Evolutionary conservation across 495 filamentous ascomycete genomes (phyloP).

Genomic region (Bathelium albidoporum): DNA sequence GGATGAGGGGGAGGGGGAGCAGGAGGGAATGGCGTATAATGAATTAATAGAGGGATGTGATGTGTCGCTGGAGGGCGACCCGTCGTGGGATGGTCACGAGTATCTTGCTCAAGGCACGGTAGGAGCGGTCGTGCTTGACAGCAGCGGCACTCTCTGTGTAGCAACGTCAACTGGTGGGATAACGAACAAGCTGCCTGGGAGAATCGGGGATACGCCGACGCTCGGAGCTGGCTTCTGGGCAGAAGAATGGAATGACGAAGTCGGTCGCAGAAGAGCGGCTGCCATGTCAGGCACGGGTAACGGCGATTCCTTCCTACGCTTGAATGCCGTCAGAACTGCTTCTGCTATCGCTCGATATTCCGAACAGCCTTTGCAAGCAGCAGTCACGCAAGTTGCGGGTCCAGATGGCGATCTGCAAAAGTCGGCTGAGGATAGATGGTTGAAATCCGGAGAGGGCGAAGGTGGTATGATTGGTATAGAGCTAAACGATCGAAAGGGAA

Average conservation of each 20-base stretch:
- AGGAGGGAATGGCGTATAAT: constrained; percentile 9
- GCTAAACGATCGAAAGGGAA: constrained; percentile 38
- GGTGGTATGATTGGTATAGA: constrained; percentile 88
- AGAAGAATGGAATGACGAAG: constrained; percentile 56
- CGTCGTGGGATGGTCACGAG: constrained; percentile 39
- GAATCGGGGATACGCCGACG: constrained; percentile 81
- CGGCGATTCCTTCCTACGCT: constrained; percentile 76
- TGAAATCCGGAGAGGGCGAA: constrained; percentile 64
- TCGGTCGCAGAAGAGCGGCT: constrained; percentile 28
- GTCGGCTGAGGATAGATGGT: constrained; percentile 69
- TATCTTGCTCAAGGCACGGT: constrained; percentile 77
- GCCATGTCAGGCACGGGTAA: constrained; percentile 82
- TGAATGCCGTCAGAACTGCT: constrained; percentile 59
- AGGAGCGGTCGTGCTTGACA: constrained; percentile 71
- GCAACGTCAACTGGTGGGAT: constrained; percentile 83
- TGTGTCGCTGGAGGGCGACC: constrained; percentile 13
- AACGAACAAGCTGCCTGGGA: constrained; percentile 78
- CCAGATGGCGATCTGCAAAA: constrained; percentile 62
- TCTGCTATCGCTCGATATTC: constrained; percentile 65
- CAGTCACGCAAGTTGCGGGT: constrained; percentile 55
- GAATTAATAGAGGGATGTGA: neutral
- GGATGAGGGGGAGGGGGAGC: constrained; percentile 27
- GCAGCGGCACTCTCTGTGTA: constrained; percentile 57
- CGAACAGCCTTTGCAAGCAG: constrained; percentile 26
- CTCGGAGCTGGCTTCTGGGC: constrained; percentile 87